Evolutionary conservation across 2,329 filamentous ascomycete genomes (phyloP).

Genomic region (Capronia coronata): DNA sequence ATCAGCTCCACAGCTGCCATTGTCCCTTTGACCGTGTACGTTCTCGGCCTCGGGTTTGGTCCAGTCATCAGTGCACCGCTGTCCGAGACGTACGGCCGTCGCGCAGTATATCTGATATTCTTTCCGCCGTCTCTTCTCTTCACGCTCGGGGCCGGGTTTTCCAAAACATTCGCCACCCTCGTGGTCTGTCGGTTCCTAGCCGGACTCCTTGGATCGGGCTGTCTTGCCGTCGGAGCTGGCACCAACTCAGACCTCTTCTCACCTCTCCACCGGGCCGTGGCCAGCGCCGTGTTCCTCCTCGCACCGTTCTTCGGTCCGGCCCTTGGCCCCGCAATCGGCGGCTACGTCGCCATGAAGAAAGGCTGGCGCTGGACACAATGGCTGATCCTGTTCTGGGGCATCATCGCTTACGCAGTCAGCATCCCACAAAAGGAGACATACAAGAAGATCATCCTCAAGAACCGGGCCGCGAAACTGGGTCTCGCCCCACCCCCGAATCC

Average conservation of each 20-base stretch:
- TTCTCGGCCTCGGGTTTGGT: slow-evolving; percentile 65
- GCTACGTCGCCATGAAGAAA: slow-evolving; percentile 56
- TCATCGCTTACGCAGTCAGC: slow-evolving; percentile 55
- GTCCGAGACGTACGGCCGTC: slow-evolving; percentile 63
- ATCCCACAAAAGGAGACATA: slow-evolving; percentile 58
- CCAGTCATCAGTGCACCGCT: slow-evolving; percentile 67
- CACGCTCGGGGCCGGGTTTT: slow-evolving; percentile 38
- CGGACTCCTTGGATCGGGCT: slow-evolving; percentile 62
- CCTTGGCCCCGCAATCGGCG: slow-evolving; percentile 62
- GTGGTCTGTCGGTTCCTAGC: slow-evolving; percentile 70
- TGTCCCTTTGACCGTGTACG: slow-evolving; percentile 62
- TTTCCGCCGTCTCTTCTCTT: slow-evolving; percentile 57
- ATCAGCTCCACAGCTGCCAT: slow-evolving; percentile 35
- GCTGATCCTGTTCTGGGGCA: slow-evolving; percentile 58
- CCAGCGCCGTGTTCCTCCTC: slow-evolving; percentile 51
- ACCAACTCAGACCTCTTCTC: slow-evolving; percentile 57
- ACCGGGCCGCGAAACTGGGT: slow-evolving; percentile 50
- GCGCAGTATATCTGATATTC: slow-evolving; percentile 62
- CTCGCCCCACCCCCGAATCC: slow-evolving; percentile 59
- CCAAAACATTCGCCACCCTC: slow-evolving; percentile 62
- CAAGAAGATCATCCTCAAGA: slow-evolving; percentile 57
- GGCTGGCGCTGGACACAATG: slow-evolving; percentile 72
- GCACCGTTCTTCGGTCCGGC: slow-evolving; percentile 62
- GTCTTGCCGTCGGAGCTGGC: slow-evolving; percentile 62
- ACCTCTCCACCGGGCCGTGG: slow-evolving; percentile 50